Evolutionary conservation across 257 asterid genomes (phyloP).

Genomic region (Solanum appendiculatum): DNA sequence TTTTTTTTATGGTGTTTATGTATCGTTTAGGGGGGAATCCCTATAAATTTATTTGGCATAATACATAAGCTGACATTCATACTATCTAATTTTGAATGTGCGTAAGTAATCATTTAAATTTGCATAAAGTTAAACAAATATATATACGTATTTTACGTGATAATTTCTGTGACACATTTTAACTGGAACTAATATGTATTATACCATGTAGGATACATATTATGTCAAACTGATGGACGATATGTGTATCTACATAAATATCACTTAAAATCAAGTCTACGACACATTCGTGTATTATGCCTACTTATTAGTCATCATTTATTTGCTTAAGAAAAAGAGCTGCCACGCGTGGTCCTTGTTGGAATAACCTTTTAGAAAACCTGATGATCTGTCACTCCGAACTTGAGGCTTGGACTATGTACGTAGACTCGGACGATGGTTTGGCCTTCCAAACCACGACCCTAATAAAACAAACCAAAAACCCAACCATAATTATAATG

Average conservation of each 20-base stretch:
- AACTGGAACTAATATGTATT: no score
- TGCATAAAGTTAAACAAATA: no score
- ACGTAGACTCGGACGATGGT: conserved; percentile 62
- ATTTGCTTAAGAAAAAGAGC: background rate
- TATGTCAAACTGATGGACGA: no score
- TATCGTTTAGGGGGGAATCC: background rate
- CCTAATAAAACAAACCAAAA: background rate
- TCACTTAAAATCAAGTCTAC: no score
- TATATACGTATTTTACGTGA: rapidly evolving
- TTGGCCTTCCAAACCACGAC: conserved; percentile 19
- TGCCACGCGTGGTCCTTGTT: conserved; percentile 43
- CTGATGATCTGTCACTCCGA: conserved; percentile 22
- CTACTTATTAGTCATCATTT: background rate
- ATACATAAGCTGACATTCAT: no score
- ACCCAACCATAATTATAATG: background rate
- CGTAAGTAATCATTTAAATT: no score
- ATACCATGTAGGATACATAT: background rate
- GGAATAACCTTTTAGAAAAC: conserved; percentile 1
- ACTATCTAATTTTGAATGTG: no score
- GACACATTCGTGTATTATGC: no score
- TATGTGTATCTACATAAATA: no score
- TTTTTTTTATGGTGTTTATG: no score
- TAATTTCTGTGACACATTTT: no score
- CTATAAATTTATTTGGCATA: no score
- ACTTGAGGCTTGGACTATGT: conserved; percentile 41